Evolutionary conservation across 371 early-diverging fungal species (phyloP), one percentile per base, ranked within the genome.

Genomic region (Mortierella sp.): DNA sequence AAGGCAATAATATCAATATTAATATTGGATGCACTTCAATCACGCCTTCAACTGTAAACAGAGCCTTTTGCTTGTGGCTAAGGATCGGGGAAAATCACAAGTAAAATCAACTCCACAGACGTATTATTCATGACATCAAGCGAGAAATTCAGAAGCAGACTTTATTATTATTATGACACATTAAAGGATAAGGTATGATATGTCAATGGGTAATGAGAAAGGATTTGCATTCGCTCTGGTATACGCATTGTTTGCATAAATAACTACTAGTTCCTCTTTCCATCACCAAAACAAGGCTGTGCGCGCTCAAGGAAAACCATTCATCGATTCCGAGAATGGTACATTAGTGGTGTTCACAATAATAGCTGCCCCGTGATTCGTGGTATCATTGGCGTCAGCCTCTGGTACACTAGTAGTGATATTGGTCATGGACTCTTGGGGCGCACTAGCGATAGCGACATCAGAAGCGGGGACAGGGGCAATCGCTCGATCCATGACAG

Each of bases 321-420:
- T 51, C 72, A 77, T 77, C 19, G 54, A 23, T 59, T 70, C 76
- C n/a, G 68, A 74, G 34, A 64, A 64, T 12, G 70, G 59, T 9
- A 70, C 56, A 42, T 42, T 66, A 1, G 66, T 32, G 40, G 54
- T 63, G 35, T 70, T 76, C 13, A 70, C 77, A 54, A 71, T 54
- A 34, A 71, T 67, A 4, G 62, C 58, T 23, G 55, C 26, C 32
- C 37, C 43, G 15, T 51, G 22, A 23, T 54, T 64, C 55, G 70
- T 31, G 19, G 55, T 29, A 6, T 42, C 35, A n/a, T 19, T 45
- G 29, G 2, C 35, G 32, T 17, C 34, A 32, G 9, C 8, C n/a
- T n/a, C 58, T 26, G 57, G 66, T 8, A n/a, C 8, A 13, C 23
- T 45, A 34, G 59, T 59, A 0, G 47, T 29, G 4, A 66, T 19